phyloP scores from a whole-genome alignment of 768 basidiomycete genomes.

The Auricularia auricula-judae region DNA sequence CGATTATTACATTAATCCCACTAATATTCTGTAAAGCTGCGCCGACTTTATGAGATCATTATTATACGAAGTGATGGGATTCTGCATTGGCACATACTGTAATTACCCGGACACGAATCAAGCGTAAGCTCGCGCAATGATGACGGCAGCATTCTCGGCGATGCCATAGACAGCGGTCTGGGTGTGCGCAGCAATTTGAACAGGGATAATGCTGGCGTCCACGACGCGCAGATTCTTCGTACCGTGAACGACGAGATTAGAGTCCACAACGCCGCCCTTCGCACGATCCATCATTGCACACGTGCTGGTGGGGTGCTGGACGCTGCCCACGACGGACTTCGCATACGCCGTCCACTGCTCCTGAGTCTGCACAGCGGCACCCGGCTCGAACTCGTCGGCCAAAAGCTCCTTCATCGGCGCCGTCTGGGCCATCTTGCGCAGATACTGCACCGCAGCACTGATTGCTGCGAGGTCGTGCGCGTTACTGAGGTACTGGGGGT shows the following conservation, averaged over 20 bases:
- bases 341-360: slow-evolving; percentile 42
- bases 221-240: slow-evolving; percentile 11
- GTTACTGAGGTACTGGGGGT: slow-evolving; percentile 29
- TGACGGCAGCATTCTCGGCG: slow-evolving; percentile 36
- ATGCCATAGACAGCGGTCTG: slow-evolving; percentile 27
- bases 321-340: slow-evolving; percentile 8
- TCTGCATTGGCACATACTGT: too few relatives aligned
- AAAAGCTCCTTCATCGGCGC: slow-evolving; percentile 38
- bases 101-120: too few relatives aligned
- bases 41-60: too few relatives aligned
- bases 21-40: too few relatives aligned
- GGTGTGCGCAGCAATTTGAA: slow-evolving; percentile 33
- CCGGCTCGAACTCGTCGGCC: slow-evolving; percentile 37
- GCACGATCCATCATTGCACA: slow-evolving; percentile 45
- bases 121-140: slow-evolving; percentile 16
- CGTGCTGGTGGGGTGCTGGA: slow-evolving; percentile 46
- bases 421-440: slow-evolving; percentile 40
- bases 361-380: slow-evolving; percentile 39
- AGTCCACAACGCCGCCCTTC: slow-evolving; percentile 48
- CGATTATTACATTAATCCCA: too few relatives aligned
- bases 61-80: too few relatives aligned
- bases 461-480: slow-evolving; percentile 31
- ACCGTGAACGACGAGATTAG: slow-evolving; percentile 27
- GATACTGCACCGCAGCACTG: slow-evolving; percentile 51
- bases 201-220: slow-evolving; percentile 13